Conservation (phyloP, 2,329 filamentous ascomycete genomes). For the Neurospora sp. region DNA sequence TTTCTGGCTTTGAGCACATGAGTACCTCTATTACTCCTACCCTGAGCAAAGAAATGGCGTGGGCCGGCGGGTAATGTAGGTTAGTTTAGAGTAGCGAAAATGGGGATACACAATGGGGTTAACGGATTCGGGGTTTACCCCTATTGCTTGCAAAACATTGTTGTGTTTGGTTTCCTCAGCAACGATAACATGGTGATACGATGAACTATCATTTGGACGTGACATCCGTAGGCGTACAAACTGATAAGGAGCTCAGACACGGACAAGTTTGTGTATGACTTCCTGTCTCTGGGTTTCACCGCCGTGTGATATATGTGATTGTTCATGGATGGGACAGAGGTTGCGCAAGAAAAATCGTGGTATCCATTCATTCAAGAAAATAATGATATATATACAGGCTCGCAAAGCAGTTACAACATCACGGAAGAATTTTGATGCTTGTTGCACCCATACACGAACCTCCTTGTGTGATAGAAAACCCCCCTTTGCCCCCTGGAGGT, state of each 20-base stretch:
- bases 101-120: not conserved
- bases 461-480: not conserved
- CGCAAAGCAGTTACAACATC: not conserved
- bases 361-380: conserved; percentile 3
- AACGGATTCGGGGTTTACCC: not conserved
- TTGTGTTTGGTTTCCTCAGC: not conserved
- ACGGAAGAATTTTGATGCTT: not conserved
- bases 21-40: not conserved
- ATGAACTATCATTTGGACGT: not conserved
- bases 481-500: not conserved
- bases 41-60: not conserved
- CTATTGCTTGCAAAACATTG: not conserved
- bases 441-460: not conserved
- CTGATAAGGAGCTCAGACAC: not conserved
- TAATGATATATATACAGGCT: conserved; percentile 5
- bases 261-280: not conserved
- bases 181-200: not conserved
- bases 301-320: not conserved
- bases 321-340: not conserved
- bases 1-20: not conserved
- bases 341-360: conserved; percentile 2
- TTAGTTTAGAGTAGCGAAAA: not conserved
- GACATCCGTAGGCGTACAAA: not conserved
- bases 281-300: not conserved
- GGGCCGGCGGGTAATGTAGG: not conserved